A percentile compares a stretch with the other conserved stretches of the same genome.
phyloP scores from a whole-genome alignment of 257 asterid genomes.

The Penstemon eatonii region DNA sequence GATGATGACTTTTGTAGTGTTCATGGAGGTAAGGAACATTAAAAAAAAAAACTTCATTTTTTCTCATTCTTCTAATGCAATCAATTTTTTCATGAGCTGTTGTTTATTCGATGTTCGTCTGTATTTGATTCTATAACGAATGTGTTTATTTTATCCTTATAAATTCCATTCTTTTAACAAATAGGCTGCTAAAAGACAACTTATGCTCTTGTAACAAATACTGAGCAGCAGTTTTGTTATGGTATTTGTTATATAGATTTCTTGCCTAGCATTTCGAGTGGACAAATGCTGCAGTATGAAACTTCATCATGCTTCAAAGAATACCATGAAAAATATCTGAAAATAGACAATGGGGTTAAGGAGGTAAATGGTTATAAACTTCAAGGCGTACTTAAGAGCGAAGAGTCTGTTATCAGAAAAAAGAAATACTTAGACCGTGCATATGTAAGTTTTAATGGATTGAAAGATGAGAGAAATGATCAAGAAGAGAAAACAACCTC shows the following conservation, averaged over 20 bases:
- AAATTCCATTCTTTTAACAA: neutral
- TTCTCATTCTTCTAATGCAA: neutral
- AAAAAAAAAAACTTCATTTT: neutral
- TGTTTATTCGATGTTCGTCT: neutral
- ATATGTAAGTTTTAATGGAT: conserved; percentile 41
- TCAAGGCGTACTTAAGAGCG: conserved; percentile 37
- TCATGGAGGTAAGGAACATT: conserved; percentile 70
- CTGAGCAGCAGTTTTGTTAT: neutral
- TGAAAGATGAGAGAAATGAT: conserved; percentile 36
- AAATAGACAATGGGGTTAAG: conserved; percentile 41
- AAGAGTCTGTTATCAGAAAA: conserved; percentile 36
- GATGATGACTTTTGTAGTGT: conserved; percentile 86
- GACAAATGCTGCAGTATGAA: conserved; percentile 76
- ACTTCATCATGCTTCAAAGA: conserved; percentile 55
- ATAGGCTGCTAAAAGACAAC: neutral
- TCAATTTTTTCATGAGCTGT: neutral
- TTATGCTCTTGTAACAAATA: conserved; percentile 5
- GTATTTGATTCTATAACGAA: neutral
- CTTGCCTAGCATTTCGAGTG: conserved; percentile 51
- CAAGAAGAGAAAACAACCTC: conserved; percentile 36
- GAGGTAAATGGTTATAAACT: conserved; percentile 48
- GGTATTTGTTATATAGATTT: conserved; percentile 42
- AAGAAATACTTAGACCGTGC: conserved; percentile 46
- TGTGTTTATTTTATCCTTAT: neutral
- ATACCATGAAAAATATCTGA: conserved; percentile 41